phyloP scores from a whole-genome alignment of 345 rosid species.

The Citrus medica region DNA sequence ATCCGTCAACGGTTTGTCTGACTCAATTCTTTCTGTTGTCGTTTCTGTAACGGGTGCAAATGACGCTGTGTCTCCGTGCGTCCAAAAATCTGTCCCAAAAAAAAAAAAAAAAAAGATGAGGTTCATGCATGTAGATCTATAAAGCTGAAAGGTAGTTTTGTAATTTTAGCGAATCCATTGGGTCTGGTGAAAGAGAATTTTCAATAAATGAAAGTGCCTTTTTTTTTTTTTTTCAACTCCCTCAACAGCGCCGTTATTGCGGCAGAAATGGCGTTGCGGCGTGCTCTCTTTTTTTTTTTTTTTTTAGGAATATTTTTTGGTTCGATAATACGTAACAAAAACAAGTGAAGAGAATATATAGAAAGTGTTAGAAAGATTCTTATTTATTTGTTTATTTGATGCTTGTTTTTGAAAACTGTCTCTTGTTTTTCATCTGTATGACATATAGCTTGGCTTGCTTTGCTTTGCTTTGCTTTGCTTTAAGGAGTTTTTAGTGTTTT shows the following conservation, averaged over 20 bases:
- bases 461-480: neutral
- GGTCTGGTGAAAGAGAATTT: constrained; percentile 22
- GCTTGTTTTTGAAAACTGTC: constrained; percentile 2
- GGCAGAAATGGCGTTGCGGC: constrained; percentile 58
- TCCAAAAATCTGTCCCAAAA: constrained; percentile 13
- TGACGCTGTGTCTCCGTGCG: constrained; percentile 41
- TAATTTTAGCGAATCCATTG: constrained; percentile 28
- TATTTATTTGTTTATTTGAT: neutral
- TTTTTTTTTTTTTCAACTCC: constrained; percentile 11
- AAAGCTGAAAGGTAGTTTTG: constrained; percentile 35
- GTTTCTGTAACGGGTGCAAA: constrained; percentile 21
- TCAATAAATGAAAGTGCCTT: constrained; percentile 4
- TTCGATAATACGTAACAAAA: neutral
- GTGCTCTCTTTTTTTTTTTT: constrained; percentile 41
- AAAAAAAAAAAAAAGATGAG: neutral
- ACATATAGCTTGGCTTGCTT: neutral
- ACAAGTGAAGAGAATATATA: neutral
- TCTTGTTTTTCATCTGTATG: neutral
- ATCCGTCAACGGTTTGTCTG: neutral
- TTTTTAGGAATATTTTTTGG: neutral
- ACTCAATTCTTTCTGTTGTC: neutral
- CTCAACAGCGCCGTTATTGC: constrained; percentile 66
- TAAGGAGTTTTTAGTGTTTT: neutral
- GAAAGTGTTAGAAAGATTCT: constrained; percentile 2
- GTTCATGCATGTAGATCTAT: constrained; percentile 44